Percentiles rank a stretch among this genome's conserved stretches.
Conservation (phyloP, 495 filamentous ascomycete species). For the Gamarada debralockiae region DNA sequence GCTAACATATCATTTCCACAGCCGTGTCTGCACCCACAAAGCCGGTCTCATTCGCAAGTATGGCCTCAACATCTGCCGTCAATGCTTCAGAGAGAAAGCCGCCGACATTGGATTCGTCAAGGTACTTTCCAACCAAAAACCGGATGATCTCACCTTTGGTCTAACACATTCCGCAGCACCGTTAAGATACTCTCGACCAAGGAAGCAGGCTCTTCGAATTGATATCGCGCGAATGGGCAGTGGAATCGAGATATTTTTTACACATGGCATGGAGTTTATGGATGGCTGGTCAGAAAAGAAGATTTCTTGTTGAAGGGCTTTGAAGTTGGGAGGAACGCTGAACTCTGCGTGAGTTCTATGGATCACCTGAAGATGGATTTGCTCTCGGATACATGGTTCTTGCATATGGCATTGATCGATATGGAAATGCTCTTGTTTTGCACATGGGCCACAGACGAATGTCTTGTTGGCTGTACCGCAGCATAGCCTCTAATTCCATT, state of each 20-base stretch:
- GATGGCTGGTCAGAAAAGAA: slow-evolving; percentile 15
- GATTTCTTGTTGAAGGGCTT: slow-evolving; percentile 9
- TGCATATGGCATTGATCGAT: background rate
- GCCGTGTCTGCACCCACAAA: slow-evolving; percentile 93
- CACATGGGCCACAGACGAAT: background rate
- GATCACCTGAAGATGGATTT: slow-evolving; percentile 14
- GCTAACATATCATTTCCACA: slow-evolving; percentile 31
- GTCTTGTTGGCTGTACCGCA: background rate
- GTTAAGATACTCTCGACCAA: slow-evolving; percentile 34
- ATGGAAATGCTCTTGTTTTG: background rate
- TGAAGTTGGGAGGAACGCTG: background rate
- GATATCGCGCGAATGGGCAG: slow-evolving; percentile 14
- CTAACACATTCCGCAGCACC: slow-evolving; percentile 41
- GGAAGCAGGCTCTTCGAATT: slow-evolving; percentile 8
- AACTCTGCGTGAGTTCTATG: slow-evolving; percentile 9
- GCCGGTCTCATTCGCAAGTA: slow-evolving; percentile 99
- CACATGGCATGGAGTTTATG: slow-evolving; percentile 28
- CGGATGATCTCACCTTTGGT: background rate
- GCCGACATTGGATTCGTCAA: slow-evolving; percentile 96
- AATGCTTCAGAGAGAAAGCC: slow-evolving; percentile 99
- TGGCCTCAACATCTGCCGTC: slow-evolving; percentile 98
- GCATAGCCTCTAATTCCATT: background rate
- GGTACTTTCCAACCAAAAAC: slow-evolving; percentile 55
- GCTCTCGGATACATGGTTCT: background rate
- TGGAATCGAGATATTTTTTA: slow-evolving; percentile 19